phyloP scores from a whole-genome alignment of 192 early-diverging fungal species.

The Thamnidium elegans region DNA sequence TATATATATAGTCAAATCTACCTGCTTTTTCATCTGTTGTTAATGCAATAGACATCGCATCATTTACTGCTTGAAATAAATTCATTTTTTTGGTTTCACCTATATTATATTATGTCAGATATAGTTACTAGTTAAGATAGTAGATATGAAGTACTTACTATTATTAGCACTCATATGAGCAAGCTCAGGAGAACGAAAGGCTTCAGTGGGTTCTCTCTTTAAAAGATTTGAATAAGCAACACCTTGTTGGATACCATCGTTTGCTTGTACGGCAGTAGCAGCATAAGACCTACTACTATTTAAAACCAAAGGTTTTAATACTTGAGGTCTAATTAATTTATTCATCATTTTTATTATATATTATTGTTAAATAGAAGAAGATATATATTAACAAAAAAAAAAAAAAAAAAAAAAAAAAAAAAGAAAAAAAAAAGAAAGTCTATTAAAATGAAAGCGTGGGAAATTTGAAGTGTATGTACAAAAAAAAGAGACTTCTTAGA shows the following conservation, averaged over 20 bases:
- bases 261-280: slow-evolving; percentile 49
- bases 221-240: slow-evolving; percentile 80
- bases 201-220: slow-evolving; percentile 67
- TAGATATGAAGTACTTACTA: slow-evolving; percentile 35
- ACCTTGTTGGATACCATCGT: slow-evolving; percentile 81
- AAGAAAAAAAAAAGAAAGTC: neutral
- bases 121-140: neutral
- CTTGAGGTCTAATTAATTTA: neutral
- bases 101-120: neutral
- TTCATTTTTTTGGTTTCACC: slow-evolving; percentile 88
- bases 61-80: slow-evolving; percentile 92
- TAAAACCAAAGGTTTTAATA: neutral
- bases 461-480: slow-evolving; percentile 3
- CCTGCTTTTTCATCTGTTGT: slow-evolving; percentile 84
- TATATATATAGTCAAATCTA: slow-evolving; percentile 19
- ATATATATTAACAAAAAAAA: neutral
- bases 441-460: slow-evolving; percentile 15
- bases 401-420: neutral
- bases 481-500: too few species aligned
- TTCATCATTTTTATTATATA: neutral
- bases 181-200: slow-evolving; percentile 70
- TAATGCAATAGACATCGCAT: slow-evolving; percentile 86
- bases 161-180: slow-evolving; percentile 51
- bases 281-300: slow-evolving; percentile 18
- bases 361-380: neutral